Evolutionary conservation across 2,329 filamentous ascomycete species (phyloP).

Genomic region (Rhinocladiella mackenziei): DNA sequence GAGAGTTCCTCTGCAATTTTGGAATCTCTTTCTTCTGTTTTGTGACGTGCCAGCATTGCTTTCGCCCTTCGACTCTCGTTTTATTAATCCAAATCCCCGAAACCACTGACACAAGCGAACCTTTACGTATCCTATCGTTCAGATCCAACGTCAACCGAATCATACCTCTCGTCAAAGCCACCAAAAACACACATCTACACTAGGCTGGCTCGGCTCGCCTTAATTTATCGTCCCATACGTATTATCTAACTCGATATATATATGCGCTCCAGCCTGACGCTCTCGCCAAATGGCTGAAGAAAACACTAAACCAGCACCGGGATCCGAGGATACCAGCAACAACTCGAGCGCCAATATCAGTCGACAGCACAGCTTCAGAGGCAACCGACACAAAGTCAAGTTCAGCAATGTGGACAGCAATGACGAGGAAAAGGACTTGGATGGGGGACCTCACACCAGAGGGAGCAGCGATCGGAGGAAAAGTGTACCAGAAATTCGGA

Average conservation of each 20-base stretch:
- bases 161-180: too few species aligned
- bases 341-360: constrained; percentile 7
- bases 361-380: constrained; percentile 7
- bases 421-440: constrained; percentile 3
- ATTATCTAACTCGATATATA: too few species aligned
- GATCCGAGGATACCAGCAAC: constrained; percentile 11
- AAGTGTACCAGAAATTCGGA: constrained; percentile 16
- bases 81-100: too few species aligned
- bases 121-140: too few species aligned
- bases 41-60: too few species aligned
- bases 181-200: too few species aligned
- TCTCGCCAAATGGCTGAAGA: constrained; percentile 11
- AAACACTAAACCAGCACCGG: not conserved
- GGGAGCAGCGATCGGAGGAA: not conserved
- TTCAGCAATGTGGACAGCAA: constrained; percentile 10
- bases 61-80: too few species aligned
- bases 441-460: not conserved
- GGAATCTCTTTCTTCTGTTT: too few species aligned
- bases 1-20: too few species aligned
- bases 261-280: not conserved
- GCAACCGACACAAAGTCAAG: constrained; percentile 18
- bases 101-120: too few species aligned
- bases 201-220: not conserved
- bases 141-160: too few species aligned
- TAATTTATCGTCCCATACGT: not conserved